Percentiles rank a stretch among this genome's conserved stretches.
phyloP scores from a whole-genome alignment of 2,329 filamentous ascomycete genomes.

The Thielaviopsis cerberus region DNA sequence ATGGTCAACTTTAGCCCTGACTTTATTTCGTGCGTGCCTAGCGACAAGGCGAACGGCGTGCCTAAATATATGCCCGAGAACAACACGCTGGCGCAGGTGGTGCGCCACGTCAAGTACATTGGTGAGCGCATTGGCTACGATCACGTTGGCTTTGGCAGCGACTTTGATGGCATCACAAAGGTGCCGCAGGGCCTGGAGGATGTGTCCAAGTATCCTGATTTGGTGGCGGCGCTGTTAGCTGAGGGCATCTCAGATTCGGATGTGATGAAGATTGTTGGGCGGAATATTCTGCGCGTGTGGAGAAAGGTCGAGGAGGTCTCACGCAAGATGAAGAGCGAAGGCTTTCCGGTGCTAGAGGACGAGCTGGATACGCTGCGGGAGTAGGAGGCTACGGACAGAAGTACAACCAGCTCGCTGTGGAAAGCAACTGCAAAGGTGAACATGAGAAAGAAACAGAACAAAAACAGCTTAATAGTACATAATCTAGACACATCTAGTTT shows the following conservation, averaged over 20 bases:
- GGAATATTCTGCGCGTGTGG: constrained; percentile 75
- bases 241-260: constrained; percentile 59
- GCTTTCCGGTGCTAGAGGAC: constrained; percentile 36
- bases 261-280: constrained; percentile 55
- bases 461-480: background rate
- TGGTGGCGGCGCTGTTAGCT: constrained; percentile 56
- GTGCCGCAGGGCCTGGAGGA: constrained; percentile 65
- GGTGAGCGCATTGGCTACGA: constrained; percentile 70
- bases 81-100: constrained; percentile 59
- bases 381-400: background rate
- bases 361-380: constrained; percentile 12
- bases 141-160: constrained; percentile 72
- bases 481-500: background rate
- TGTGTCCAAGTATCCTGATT: constrained; percentile 62
- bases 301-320: constrained; percentile 57
- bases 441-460: background rate
- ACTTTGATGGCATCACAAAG: constrained; percentile 60
- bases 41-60: constrained; percentile 40
- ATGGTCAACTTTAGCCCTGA: constrained; percentile 81
- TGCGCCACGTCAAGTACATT: constrained; percentile 64
- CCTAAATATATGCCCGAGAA: constrained; percentile 50
- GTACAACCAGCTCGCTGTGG: background rate
- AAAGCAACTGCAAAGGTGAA: background rate
- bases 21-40: constrained; percentile 58
- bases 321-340: constrained; percentile 39